These are phyloP conservation scores for Diaporthe citri DNA, from an alignment of 2,329 filamentous ascomycete species.

Conservation along the genomic window DNA sequence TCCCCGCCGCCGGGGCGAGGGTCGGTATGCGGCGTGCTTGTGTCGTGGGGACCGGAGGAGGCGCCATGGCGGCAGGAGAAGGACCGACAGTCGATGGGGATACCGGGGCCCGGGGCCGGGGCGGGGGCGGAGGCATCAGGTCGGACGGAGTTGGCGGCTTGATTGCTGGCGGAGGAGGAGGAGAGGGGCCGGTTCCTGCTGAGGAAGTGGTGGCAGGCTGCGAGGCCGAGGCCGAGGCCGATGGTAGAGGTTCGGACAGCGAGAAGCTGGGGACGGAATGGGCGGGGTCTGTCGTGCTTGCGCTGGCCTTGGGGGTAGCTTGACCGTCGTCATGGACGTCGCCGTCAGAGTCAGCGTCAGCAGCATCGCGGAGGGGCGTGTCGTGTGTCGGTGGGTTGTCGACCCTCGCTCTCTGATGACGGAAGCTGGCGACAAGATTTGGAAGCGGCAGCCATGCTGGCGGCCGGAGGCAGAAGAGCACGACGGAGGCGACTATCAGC, in stretches of 20 bases:
- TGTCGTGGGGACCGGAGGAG: conserved; percentile 25
- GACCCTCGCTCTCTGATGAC: conserved; percentile 34
- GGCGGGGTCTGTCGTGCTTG: conserved; percentile 43
- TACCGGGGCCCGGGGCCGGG: conserved; percentile 12
- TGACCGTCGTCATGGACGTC: conserved; percentile 45
- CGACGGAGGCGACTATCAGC: conserved; percentile 71
- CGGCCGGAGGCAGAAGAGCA: conserved; percentile 68
- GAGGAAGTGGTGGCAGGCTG: background rate
- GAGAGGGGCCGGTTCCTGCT: conserved; percentile 55
- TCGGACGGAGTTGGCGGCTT: conserved; percentile 18
- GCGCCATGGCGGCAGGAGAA: conserved; percentile 14
- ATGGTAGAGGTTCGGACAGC: conserved; percentile 50
- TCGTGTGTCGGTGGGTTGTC: conserved; percentile 25
- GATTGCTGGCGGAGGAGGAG: conserved; percentile 36
- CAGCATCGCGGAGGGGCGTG: background rate
- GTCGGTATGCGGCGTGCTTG: conserved; percentile 36
- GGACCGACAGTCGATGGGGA: background rate
- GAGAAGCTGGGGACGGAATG: conserved; percentile 60
- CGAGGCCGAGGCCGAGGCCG: background rate
- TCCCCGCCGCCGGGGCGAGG: conserved; percentile 39
- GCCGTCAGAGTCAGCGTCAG: conserved; percentile 38
- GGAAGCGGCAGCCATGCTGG: conserved; percentile 60
- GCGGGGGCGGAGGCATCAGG: conserved; percentile 37
- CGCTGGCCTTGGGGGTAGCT: conserved; percentile 65
- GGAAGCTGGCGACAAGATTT: conserved; percentile 50